Conservation (phyloP, 495 filamentous ascomycete genomes). For the Podospora comata region DNA sequence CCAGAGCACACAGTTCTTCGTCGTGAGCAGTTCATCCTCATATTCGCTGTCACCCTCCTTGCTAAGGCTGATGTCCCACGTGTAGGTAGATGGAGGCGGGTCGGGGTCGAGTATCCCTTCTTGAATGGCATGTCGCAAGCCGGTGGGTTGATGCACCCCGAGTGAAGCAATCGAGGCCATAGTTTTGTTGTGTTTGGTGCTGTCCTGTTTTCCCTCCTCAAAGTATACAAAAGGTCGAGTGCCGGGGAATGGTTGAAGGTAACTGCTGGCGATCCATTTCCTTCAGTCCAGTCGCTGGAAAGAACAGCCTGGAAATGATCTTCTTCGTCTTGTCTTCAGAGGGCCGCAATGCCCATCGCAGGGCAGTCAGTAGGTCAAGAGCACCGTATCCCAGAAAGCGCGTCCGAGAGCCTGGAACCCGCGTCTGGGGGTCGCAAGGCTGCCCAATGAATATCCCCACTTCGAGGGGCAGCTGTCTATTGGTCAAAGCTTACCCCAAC, state of each 20-base stretch:
- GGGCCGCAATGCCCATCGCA: background rate
- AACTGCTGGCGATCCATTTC: conserved; percentile 5
- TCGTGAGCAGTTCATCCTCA: conserved; percentile 85
- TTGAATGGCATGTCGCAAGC: conserved; percentile 74
- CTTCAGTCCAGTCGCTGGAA: background rate
- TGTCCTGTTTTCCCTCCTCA: background rate
- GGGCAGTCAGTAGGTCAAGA: background rate
- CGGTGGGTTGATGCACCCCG: conserved; percentile 81
- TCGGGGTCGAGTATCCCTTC: conserved; percentile 74
- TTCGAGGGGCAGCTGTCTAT: conserved; percentile 23
- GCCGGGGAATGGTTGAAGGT: background rate
- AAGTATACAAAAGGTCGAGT: conserved; percentile 11
- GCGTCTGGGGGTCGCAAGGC: conserved; percentile 15
- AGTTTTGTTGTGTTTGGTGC: conserved; percentile 14
- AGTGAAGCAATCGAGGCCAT: conserved; percentile 90
- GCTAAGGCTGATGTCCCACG: conserved; percentile 59
- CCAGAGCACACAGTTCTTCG: conserved; percentile 83
- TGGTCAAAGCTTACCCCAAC: conserved; percentile 22
- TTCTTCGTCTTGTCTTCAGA: background rate
- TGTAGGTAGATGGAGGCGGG: conserved; percentile 63
- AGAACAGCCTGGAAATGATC: background rate
- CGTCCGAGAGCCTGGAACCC: conserved; percentile 12
- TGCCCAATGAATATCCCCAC: conserved; percentile 16
- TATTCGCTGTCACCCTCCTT: conserved; percentile 45
- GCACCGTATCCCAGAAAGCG: background rate